Percentiles rank a stretch among this genome's conserved stretches.
These are phyloP conservation scores for Penicillium turbatum DNA, from an alignment of 495 filamentous ascomycete genomes.

Conservation along the genomic window DNA sequence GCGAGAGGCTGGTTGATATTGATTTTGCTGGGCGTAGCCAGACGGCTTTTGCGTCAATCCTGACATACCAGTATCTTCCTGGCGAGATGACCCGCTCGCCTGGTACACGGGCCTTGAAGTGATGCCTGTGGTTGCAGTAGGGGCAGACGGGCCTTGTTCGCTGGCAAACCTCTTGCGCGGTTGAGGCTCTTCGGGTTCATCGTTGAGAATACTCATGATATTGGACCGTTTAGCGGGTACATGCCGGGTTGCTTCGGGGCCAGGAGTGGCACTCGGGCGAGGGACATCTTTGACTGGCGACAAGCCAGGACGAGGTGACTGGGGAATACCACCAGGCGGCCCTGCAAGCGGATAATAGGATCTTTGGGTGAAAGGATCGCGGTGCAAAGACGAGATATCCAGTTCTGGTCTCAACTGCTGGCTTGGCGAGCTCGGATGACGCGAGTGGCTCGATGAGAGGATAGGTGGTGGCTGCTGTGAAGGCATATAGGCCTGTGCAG, in stretches of 20 bases:
- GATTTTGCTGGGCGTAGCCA: conserved; percentile 26
- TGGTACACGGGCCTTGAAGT: conserved; percentile 18
- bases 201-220: conserved; percentile 57
- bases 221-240: conserved; percentile 55
- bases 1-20: conserved; percentile 32
- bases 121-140: conserved; percentile 7
- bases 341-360: conserved; percentile 28
- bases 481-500: conserved; percentile 33
- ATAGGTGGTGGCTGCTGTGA: conserved; percentile 28
- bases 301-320: conserved; percentile 31
- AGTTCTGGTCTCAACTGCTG: conserved; percentile 33
- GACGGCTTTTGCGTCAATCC: conserved; percentile 20
- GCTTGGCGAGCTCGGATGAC: conserved; percentile 40
- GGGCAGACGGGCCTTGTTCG: conserved; percentile 29
- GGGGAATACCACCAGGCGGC: conserved; percentile 26
- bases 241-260: conserved; percentile 37
- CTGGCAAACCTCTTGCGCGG: conserved; percentile 48
- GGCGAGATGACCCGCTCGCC: conserved; percentile 16
- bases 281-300: conserved; percentile 42
- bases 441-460: conserved; percentile 35
- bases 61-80: conserved; percentile 23
- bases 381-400: conserved; percentile 38
- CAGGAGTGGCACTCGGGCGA: conserved; percentile 36
- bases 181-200: conserved; percentile 53
- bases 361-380: conserved; percentile 35